Evolutionary conservation across 1,284 basidiomycete species (phyloP).

Genomic region (Wallemia hederae): DNA sequence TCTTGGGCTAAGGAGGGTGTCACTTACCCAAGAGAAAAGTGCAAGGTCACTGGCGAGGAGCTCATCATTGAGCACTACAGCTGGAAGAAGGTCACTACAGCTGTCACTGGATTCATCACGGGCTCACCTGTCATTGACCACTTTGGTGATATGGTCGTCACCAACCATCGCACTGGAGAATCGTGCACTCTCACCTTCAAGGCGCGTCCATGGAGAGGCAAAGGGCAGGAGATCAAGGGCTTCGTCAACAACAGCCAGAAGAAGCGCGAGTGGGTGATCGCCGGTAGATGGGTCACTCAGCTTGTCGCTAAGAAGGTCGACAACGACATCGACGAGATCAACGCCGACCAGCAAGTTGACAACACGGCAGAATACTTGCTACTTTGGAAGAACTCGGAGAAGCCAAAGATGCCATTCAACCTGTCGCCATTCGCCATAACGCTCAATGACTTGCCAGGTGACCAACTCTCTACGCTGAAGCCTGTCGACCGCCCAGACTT

Average conservation of each 20-base stretch:
- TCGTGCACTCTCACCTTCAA: conserved; percentile 76
- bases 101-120: conserved; percentile 74
- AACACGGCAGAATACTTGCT: conserved; percentile 14
- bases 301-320: conserved; percentile 56
- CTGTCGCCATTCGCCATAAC: conserved; percentile 83
- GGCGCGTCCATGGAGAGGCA: conserved; percentile 76
- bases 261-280: conserved; percentile 53
- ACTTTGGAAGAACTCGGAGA: conserved; percentile 78
- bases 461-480: conserved; percentile 14
- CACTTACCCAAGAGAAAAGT: conserved; percentile 16
- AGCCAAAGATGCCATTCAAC: conserved; percentile 62
- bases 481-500: conserved; percentile 17
- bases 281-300: conserved; percentile 84
- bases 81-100: conserved; percentile 89
- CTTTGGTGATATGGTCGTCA: conserved; percentile 46
- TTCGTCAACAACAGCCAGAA: conserved; percentile 40
- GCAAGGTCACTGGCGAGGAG: conserved; percentile 16
- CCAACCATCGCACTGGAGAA: conserved; percentile 79
- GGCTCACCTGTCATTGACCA: conserved; percentile 87
- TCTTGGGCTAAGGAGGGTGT: conserved; percentile 20
- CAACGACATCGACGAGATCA: conserved; percentile 31
- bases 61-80: conserved; percentile 47
- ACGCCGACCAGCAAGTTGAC: conserved; percentile 29
- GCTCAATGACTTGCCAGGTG: conserved; percentile 46
- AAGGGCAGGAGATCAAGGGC: conserved; percentile 75